Base-by-base conservation (phyloP, 495 filamentous ascomycete species). In the Chlorociboria aeruginascens region DNA sequence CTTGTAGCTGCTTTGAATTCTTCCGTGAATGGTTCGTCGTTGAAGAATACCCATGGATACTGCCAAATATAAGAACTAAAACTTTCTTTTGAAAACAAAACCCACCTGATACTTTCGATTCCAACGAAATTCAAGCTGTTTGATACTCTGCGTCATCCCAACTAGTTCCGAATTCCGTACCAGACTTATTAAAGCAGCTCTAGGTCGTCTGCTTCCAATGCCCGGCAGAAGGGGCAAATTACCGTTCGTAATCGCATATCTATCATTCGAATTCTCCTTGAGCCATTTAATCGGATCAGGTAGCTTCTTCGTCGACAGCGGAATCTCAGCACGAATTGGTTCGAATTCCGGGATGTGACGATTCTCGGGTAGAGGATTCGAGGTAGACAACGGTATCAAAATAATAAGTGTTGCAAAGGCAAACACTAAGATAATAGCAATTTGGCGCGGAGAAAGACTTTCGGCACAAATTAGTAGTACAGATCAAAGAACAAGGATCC, bases 11-110 rank as follows among this genome's bases (percentile, higher is more conserved):
- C 67, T 69, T 93, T 96, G 70, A 98, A 96, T 60, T 96, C 89
- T 36, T 85, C 81, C n/a, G 83, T 77, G 63, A 97, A 97, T 12
- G 83, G 85, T 32, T 82, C 81, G 61, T 97, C 89, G 67, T 98
- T 98, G 71, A 98, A 88, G 66, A 98, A 96, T 45, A 86, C 93
- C 83, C 90, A 98, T 13, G 92, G 92, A 64, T 96, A 96, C 68
- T 98, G 94, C 72, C 94, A 95, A 61, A 94, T 9, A 8, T 50
- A 31, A 45, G 32, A 20, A 13, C 32, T 14, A 36, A 8, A 30
- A 2, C 29, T 3, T 12, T 2, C 25, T 12, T 29, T 43, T 12
- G 13, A 13, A 7, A 7, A 16, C 3, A 32, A 32, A 7, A 37
- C 14, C 11, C 30, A 50, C 52, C 39, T 54, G 34, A 39, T 52